Percentiles rank a stretch among this genome's conserved stretches.
These are phyloP conservation scores for Pseudogymnoascus sp. DNA, from an alignment of 2,329 filamentous ascomycete genomes.

Conservation along the genomic window DNA sequence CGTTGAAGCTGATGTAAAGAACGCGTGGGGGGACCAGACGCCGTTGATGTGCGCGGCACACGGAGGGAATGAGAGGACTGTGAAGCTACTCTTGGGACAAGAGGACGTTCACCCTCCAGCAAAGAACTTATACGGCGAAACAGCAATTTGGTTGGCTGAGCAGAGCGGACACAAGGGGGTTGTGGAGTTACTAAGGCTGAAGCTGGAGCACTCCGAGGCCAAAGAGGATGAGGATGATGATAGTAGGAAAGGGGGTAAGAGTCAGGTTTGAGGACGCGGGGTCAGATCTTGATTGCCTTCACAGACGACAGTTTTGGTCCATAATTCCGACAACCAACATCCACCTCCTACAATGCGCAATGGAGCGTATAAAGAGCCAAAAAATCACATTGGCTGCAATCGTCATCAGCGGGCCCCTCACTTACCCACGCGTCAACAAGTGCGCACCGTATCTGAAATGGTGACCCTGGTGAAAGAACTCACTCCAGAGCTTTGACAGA, in stretches of 20 bases:
- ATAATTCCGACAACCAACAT: neutral
- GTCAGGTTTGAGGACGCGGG: neutral
- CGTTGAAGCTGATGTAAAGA: no score
- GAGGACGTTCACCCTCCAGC: neutral
- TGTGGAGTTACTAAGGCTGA: neutral
- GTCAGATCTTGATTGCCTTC: neutral
- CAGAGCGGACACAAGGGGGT: neutral
- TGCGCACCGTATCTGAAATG: neutral
- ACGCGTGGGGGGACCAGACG: neutral
- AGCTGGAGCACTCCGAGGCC: neutral
- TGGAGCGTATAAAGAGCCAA: neutral
- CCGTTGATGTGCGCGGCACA: conserved; percentile 16
- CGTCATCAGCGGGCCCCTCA: neutral
- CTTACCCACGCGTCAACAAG: neutral
- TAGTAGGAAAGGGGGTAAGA: neutral
- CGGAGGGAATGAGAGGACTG: neutral
- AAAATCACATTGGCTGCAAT: neutral
- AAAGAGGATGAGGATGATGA: neutral
- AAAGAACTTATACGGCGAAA: neutral
- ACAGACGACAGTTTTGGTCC: neutral
- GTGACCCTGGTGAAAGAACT: no score
- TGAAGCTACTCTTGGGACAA: neutral
- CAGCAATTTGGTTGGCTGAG: neutral
- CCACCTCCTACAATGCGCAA: neutral
- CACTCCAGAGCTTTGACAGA: neutral